Percentiles rank a stretch among this genome's conserved stretches.
These are phyloP conservation scores for Albizia julibrissin DNA, from an alignment of 306 rosid species.

Conservation along the genomic window DNA sequence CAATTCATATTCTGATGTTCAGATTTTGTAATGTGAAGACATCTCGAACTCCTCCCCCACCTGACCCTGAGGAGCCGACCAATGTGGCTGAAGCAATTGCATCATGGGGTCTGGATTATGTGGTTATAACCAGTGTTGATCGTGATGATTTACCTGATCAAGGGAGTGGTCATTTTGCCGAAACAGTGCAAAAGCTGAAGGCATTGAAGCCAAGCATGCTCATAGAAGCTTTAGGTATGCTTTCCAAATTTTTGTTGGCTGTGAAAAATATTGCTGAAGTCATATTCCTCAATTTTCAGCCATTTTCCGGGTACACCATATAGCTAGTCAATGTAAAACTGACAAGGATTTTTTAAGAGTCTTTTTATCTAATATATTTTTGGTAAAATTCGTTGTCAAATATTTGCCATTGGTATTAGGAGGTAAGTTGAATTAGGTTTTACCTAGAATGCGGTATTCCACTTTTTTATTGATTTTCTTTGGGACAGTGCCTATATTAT, in stretches of 20 bases:
- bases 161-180: conserved; percentile 95
- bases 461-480: background rate
- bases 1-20: conserved; percentile 41
- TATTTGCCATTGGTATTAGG: background rate
- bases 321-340: background rate
- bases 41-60: conserved; percentile 92
- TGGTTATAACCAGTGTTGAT: conserved; percentile 97
- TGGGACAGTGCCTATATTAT: background rate
- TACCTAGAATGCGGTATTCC: background rate
- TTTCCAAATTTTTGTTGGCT: conserved; percentile 13
- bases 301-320: background rate
- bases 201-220: conserved; percentile 83
- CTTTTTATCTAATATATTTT: background rate
- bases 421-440: background rate
- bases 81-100: conserved; percentile 99
- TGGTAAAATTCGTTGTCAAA: background rate
- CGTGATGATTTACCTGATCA: conserved; percentile 96
- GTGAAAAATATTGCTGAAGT: conserved; percentile 21
- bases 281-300: background rate
- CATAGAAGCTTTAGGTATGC: conserved; percentile 88
- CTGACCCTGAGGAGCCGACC: conserved; percentile 91
- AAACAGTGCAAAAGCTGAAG: conserved; percentile 92
- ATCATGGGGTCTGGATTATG: conserved; percentile 98
- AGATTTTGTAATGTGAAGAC: conserved; percentile 99
- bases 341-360: background rate